A percentile compares a stretch with the other conserved stretches of the same genome.
phyloP scores from a whole-genome alignment of 257 asterid species.

The Nicotiana attenuata region DNA sequence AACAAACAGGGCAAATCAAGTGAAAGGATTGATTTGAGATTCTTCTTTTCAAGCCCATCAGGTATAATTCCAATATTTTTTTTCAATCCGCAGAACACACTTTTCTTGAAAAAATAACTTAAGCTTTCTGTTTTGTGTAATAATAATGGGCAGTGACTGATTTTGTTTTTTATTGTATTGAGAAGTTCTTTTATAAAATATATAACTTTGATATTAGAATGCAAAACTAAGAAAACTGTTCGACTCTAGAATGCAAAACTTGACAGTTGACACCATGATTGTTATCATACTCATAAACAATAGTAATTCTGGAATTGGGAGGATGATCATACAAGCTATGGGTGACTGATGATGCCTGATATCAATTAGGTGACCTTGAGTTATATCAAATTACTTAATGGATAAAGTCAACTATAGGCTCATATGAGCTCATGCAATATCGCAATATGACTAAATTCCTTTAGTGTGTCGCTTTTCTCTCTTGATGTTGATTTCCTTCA shows the following conservation, averaged over 20 bases:
- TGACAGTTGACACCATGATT: too few relatives aligned
- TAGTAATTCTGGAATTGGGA: too few relatives aligned
- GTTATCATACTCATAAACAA: too few relatives aligned
- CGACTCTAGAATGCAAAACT: neutral
- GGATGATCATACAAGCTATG: too few relatives aligned
- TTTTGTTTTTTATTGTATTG: neutral
- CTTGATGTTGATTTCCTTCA: too few relatives aligned
- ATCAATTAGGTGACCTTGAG: neutral
- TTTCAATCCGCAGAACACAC: too few relatives aligned
- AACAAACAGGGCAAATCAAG: constrained; percentile 36
- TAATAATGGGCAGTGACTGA: neutral
- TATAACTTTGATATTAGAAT: neutral
- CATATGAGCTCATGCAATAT: neutral
- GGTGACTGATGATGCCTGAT: neutral
- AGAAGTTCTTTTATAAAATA: neutral
- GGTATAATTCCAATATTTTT: constrained; percentile 30
- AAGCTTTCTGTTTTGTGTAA: neutral
- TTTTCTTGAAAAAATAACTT: too few relatives aligned
- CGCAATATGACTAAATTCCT: neutral
- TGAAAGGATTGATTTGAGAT: constrained; percentile 54
- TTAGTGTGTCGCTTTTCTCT: too few relatives aligned
- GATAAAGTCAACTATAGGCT: too few relatives aligned
- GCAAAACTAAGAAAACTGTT: neutral
- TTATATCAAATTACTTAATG: neutral
- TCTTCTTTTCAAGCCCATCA: constrained; percentile 83